Conservation (phyloP, 164 flowering plant genomes). For the Dillenia suffruticosa region DNA sequence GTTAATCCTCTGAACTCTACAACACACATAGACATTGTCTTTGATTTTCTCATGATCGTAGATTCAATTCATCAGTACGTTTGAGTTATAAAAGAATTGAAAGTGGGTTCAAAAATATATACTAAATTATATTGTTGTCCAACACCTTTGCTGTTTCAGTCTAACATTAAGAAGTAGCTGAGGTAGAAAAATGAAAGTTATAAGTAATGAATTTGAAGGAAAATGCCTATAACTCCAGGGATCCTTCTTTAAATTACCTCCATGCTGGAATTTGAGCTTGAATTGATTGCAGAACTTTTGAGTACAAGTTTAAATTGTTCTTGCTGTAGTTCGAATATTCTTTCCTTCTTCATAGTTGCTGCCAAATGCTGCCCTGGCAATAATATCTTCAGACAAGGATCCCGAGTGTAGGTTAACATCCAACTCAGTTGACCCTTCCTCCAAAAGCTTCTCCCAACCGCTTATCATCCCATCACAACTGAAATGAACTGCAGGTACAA, state of each 20-base stretch:
- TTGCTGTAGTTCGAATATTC: conserved; percentile 28
- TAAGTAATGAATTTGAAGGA: no score
- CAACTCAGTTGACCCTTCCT: conserved; percentile 16
- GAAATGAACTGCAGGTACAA: conserved; percentile 26
- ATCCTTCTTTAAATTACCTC: conserved; percentile 18
- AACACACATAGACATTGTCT: no score
- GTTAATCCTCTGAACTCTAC: no score
- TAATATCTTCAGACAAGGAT: conserved; percentile 30
- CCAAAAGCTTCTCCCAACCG: conserved; percentile 19
- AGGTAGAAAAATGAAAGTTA: no score
- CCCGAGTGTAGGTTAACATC: conserved; percentile 33
- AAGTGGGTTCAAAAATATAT: no score
- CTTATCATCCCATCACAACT: conserved; percentile 21
- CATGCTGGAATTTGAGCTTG: conserved; percentile 36
- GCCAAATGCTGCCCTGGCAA: conserved; percentile 45
- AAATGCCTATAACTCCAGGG: no score
- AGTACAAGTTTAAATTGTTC: conserved; percentile 21
- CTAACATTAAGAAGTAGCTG: no score
- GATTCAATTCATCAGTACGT: no score
- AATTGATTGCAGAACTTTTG: conserved; percentile 9
- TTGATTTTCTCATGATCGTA: no score
- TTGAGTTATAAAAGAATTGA: no score
- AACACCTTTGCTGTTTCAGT: no score
- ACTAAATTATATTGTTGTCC: no score
- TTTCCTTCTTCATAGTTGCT: conserved; percentile 43